phyloP scores from a whole-genome alignment of 2,329 filamentous ascomycete genomes.

The Colletotrichum salicis region DNA sequence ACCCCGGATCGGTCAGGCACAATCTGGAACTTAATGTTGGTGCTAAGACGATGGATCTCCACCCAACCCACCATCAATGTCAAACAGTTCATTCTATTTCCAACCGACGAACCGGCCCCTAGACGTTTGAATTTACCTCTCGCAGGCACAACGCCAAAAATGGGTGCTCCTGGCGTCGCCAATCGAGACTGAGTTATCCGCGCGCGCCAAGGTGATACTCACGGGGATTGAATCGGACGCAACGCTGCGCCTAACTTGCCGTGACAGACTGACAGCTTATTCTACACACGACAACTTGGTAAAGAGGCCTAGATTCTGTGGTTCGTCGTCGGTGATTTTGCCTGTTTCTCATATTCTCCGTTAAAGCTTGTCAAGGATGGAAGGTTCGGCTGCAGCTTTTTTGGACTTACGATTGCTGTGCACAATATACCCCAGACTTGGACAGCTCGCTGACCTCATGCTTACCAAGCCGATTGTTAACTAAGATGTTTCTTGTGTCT shows the following conservation, averaged over 20 bases:
- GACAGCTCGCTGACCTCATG: background rate
- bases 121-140: constrained; percentile 19
- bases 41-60: constrained; percentile 13
- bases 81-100: constrained; percentile 25
- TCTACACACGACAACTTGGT: background rate
- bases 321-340: background rate
- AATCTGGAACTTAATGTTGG: constrained; percentile 23
- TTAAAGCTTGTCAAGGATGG: background rate
- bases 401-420: background rate
- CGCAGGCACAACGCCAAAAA: constrained; percentile 23
- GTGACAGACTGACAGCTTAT: background rate
- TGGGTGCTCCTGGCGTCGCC: constrained; percentile 5
- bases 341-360: background rate
- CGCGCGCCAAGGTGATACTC: constrained; percentile 8
- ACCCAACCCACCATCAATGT: constrained; percentile 4
- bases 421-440: background rate
- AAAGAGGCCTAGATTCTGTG: background rate
- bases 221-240: background rate
- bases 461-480: background rate
- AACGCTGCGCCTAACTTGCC: background rate
- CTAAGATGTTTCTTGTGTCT: background rate
- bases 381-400: constrained; percentile 1
- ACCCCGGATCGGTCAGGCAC: constrained; percentile 9
- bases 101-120: background rate
- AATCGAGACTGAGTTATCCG: background rate